Conservation (phyloP, 441 rosid species). For the Pelargonium fulgidum region DNA sequence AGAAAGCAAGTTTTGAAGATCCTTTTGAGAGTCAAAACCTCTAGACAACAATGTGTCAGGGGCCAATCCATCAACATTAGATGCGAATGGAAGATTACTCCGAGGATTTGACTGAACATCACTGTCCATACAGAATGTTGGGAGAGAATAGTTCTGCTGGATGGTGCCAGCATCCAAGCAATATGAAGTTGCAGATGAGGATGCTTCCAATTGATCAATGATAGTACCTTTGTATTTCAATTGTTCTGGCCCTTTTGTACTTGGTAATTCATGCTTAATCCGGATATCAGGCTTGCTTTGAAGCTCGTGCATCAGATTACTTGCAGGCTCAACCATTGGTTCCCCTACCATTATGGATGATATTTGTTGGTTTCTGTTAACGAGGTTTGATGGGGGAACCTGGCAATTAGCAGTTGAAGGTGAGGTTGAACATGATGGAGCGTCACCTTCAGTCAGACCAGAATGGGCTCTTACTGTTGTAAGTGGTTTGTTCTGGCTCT, state of each 20-base stretch:
- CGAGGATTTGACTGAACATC: conserved; percentile 64
- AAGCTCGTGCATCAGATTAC: conserved; percentile 56
- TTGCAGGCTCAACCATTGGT: conserved; percentile 43
- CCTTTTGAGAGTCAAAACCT: conserved; percentile 86
- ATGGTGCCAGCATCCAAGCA: conserved; percentile 67
- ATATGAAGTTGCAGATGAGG: conserved; percentile 92
- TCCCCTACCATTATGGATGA: conserved; percentile 53
- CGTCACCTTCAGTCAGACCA: conserved; percentile 72
- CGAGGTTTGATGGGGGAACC: conserved; percentile 53
- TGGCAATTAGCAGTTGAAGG: conserved; percentile 87
- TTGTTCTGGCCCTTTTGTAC: conserved; percentile 48
- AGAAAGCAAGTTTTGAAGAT: conserved; percentile 78
- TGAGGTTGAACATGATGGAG: conserved; percentile 89
- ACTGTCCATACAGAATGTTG: conserved; percentile 64
- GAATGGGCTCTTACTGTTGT: conserved; percentile 51
- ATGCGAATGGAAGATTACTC: conserved; percentile 49
- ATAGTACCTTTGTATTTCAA: conserved; percentile 55
- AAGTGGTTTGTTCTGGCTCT: conserved; percentile 46
- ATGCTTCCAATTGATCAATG: conserved; percentile 79
- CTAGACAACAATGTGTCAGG: conserved; percentile 70
- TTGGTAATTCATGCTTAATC: conserved; percentile 50
- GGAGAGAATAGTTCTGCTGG: conserved; percentile 62
- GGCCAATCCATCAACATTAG: conserved; percentile 57
- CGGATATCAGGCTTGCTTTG: conserved; percentile 54
- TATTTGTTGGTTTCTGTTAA: conserved; percentile 58